Base-by-base conservation (phyloP, 1,284 basidiomycete genomes). In the Leccinum subrobustum region DNA sequence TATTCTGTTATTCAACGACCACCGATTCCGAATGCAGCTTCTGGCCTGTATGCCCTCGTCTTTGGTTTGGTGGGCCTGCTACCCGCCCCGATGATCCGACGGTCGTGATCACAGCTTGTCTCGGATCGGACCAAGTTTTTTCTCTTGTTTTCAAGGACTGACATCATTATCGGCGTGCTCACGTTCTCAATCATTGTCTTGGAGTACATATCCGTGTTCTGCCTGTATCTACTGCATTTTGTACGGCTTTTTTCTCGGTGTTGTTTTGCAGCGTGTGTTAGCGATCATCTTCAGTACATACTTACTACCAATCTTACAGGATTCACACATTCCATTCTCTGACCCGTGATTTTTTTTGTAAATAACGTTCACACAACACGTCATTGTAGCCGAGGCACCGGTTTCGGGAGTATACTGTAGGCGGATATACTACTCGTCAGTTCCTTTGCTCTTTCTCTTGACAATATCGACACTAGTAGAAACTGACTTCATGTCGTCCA, bases 61-160 rank as follows among this genome's bases (percentile, higher is more conserved):
- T 89, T 91, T 69, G 89, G 89, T 27, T 71, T 90, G 42, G 79
- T 91, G 60, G 89, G 89, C 1, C 76, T 91, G 29, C 75, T 91
- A 57, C 87, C 88, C 9, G 81, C 82, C 29, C 88, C 88, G 12
- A 79, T 80, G 68, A 72, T 80, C 58, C 78, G 74, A 62, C 75
- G 80, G n/a, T 59, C 64, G 16, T 73, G 59, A 70, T 53, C 27
- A 14, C 44, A 18, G 42, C 8, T 35, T 48, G 27, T 58, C 31
- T 54, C 44, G 11, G 25, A 33, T 18, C n/a, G 42, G 44, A 60
- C 48, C 29, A 20, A 18, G 14, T 20, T 16, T 39, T 25, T 20
- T 27, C 42, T 50, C 33, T 16, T 27, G 14, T 39, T 60, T 35
- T 57, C 20, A 23, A 42, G 48, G 37, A 63, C n/a, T 11, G 8